Evolutionary conservation across 1,139 yeast genomes (phyloP).

Genomic region (Nadsonia starkeyi-henricii): DNA sequence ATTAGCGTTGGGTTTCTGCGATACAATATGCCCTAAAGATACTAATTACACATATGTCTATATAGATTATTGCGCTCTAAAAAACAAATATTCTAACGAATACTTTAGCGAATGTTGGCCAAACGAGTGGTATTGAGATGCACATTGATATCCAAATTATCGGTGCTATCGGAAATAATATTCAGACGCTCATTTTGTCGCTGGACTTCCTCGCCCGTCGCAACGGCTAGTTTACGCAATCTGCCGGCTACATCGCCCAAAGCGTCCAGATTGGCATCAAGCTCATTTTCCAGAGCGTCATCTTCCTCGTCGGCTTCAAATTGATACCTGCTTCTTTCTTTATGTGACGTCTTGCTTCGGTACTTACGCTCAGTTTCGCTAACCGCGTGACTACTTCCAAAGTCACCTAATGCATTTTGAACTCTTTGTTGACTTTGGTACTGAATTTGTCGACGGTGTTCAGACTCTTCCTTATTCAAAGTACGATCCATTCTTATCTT

Average conservation of each 20-base stretch:
- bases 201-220: conserved; percentile 40
- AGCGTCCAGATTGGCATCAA: conserved; percentile 40
- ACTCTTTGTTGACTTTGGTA: conserved; percentile 38
- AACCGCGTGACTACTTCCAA: conserved; percentile 9
- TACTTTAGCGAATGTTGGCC: conserved; percentile 23
- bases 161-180: conserved; percentile 39
- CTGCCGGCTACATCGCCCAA: conserved; percentile 35
- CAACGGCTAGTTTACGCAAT: conserved; percentile 35
- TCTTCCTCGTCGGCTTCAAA: conserved; percentile 50
- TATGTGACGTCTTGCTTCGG: conserved; percentile 13
- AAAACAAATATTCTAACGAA: too few relatives aligned
- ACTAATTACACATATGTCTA: too few relatives aligned
- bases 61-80: too few relatives aligned
- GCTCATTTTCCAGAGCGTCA: conserved; percentile 45
- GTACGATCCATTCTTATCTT: conserved; percentile 51
- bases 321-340: conserved; percentile 33
- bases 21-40: too few relatives aligned
- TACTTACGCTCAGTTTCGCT: conserved; percentile 23
- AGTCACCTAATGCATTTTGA: conserved; percentile 27
- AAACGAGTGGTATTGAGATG: conserved; percentile 34
- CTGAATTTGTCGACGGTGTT: conserved; percentile 31
- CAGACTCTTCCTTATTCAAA: conserved; percentile 34
- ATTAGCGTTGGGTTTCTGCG: too few relatives aligned
- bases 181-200: conserved; percentile 38
- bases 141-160: conserved; percentile 37